Evolutionary conservation across 2,329 filamentous ascomycete species (phyloP), one percentile per base, ranked within the genome.

Genomic region (Curvularia sp.): DNA sequence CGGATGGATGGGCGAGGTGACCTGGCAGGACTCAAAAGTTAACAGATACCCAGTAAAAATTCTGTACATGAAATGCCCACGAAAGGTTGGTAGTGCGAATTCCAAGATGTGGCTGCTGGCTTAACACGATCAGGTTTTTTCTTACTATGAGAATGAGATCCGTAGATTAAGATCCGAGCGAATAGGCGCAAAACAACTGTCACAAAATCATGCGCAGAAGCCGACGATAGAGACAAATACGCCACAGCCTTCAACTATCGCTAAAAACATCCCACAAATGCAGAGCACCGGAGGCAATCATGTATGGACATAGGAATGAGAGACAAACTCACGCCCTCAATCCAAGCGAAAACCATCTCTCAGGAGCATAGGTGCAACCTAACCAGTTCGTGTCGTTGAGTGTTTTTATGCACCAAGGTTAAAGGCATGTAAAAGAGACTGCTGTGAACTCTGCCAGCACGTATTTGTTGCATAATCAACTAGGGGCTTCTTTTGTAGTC

Each of bases 241-340:
- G 44, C 44, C 44, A 48, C 24, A 48, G 26, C 28, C 44, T 48
- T 28, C 44, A 48, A 28, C 28, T 20, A 48, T 48, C 30, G 44
- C 44, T n/a, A n/a, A n/a, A n/a, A n/a, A n/a, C n/a, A n/a, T 28
- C 5, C 24, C 3, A 48, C 28, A 24, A 20, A 35, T 48, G 28
- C 26, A 48, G 0, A 4, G 44, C 44, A 48, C 26, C 44, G 18
- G 44, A 48, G 10, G 44, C 26, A 18, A 6, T 9, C 8, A 48
- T 48, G 15, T 48, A 48, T 12, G 28, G 15, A 10, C 44, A 33
- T 48, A 31, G 18, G n/a, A 4, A 48, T 48, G 18, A 8, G 12
- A 48, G 10, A 28, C 7, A 9, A 48, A 6, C n/a, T 18, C 7
- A 48, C 8, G 18, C 30, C 10, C 30, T 31, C 10, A 31, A n/a